phyloP scores from a whole-genome alignment of 768 basidiomycete species.

The Saitozyma sp. region DNA sequence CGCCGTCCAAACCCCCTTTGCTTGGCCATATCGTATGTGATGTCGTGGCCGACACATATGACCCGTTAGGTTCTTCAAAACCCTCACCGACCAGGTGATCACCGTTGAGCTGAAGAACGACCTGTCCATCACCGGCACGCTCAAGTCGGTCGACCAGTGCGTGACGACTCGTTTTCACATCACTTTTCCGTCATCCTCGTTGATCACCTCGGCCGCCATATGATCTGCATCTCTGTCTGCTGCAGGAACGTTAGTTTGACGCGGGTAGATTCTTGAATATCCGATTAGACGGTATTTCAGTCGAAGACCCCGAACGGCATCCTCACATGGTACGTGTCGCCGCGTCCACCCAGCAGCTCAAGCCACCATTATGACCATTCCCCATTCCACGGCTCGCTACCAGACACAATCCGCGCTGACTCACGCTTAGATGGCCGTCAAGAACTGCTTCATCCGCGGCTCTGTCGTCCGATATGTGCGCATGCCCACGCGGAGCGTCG shows the following conservation, averaged over 20 bases:
- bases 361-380: too few relatives aligned
- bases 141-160: conserved; percentile 98
- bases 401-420: background rate
- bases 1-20: too few relatives aligned
- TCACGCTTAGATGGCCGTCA: conserved; percentile 81
- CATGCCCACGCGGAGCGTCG: conserved; percentile 85
- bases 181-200: too few relatives aligned
- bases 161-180: conserved; percentile 44
- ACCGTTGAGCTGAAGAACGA: conserved; percentile 99
- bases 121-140: conserved; percentile 87
- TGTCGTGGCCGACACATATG: background rate
- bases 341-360: too few relatives aligned
- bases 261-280: conserved; percentile 69
- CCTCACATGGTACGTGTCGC: conserved; percentile 82
- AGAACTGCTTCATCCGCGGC: conserved; percentile 98
- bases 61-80: conserved; percentile 85
- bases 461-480: conserved; percentile 98
- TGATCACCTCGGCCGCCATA: too few relatives aligned
- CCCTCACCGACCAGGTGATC: conserved; percentile 93
- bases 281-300: conserved; percentile 87
- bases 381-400: too few relatives aligned
- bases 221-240: too few relatives aligned
- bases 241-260: background rate
- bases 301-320: conserved; percentile 86
- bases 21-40: too few relatives aligned